These are phyloP conservation scores for Metschnikowia gelsemii DNA, from an alignment of 805 yeast genomes.

Conservation along the genomic window DNA sequence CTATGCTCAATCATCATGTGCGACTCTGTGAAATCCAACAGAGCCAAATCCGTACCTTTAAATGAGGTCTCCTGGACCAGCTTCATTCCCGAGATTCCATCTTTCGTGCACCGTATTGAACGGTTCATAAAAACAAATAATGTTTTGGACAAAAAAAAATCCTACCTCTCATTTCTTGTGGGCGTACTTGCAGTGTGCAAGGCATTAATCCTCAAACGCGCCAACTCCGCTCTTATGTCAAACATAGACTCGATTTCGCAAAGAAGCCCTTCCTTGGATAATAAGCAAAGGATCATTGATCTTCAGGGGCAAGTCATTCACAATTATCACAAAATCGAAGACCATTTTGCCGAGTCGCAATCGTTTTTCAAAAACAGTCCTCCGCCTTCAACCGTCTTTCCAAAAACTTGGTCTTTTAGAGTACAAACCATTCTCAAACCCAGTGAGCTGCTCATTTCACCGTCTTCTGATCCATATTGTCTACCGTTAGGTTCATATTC, in stretches of 20 bases:
- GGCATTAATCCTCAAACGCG: conserved; percentile 32
- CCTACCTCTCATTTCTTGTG: conserved; percentile 19
- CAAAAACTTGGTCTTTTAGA: conserved; percentile 31
- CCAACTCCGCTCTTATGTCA: conserved; percentile 20
- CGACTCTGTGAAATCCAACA: conserved; percentile 11
- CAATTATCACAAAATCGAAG: conserved; percentile 25
- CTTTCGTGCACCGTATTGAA: conserved; percentile 18
- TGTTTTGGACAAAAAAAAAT: conserved; percentile 15
- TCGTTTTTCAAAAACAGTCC: conserved; percentile 26
- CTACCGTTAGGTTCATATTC: conserved; percentile 41
- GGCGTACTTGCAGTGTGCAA: conserved; percentile 31
- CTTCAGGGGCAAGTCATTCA: conserved; percentile 28
- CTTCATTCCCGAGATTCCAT: conserved; percentile 15
- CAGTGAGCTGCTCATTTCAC: conserved; percentile 18
- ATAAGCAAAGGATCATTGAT: conserved; percentile 26
- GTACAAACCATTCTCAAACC: conserved; percentile 11
- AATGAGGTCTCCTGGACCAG: conserved; percentile 15
- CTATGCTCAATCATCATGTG: conserved; percentile 11
- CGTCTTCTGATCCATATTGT: conserved; percentile 29
- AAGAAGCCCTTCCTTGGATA: conserved; percentile 16
- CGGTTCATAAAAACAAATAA: conserved; percentile 15
- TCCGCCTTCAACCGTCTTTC: conserved; percentile 31
- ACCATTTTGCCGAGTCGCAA: conserved; percentile 28
- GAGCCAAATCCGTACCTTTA: background rate
- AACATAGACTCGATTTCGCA: background rate